Conservation (phyloP, 2,329 filamentous ascomycete genomes). For the Dactylellina haptotyla region DNA sequence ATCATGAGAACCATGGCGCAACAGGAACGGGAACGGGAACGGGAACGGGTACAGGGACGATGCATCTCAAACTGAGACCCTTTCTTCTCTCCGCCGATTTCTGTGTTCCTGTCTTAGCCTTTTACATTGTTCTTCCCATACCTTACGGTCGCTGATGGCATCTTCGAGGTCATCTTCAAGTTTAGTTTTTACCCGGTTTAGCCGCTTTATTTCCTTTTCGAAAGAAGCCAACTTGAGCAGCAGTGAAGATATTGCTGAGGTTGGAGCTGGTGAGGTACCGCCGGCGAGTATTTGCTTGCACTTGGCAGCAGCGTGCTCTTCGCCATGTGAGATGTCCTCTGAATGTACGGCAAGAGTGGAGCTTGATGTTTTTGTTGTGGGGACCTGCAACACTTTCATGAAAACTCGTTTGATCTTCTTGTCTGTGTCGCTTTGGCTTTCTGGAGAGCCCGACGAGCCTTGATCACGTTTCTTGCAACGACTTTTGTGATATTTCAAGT, state of each 20-base stretch:
- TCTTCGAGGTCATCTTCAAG: slow-evolving; percentile 1
- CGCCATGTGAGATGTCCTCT: too few species aligned
- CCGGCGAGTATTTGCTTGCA: too few species aligned
- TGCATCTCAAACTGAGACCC: too few species aligned
- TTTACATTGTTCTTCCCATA: slow-evolving; percentile 3
- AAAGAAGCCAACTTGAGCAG: not conserved
- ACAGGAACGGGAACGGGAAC: too few species aligned
- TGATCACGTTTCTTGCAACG: not conserved
- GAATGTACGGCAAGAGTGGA: too few species aligned
- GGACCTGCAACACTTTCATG: not conserved
- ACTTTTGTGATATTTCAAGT: not conserved
- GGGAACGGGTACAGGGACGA: too few species aligned
- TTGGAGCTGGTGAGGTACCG: too few species aligned
- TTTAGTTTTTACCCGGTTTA: not conserved
- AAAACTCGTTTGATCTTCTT: not conserved
- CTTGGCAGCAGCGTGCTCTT: too few species aligned
- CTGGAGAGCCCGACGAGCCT: too few species aligned
- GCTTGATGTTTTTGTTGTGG: not conserved
- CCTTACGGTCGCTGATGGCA: not conserved
- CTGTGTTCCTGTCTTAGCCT: not conserved
- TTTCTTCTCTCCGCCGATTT: not conserved
- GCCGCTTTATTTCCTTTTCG: not conserved
- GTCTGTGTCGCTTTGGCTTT: not conserved
- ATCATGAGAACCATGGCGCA: too few species aligned
- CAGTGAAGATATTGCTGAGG: too few species aligned